Evolutionary conservation across 805 yeast genomes (phyloP), one percentile per base, ranked within the genome.

Genomic region (Pichia nakasei): DNA sequence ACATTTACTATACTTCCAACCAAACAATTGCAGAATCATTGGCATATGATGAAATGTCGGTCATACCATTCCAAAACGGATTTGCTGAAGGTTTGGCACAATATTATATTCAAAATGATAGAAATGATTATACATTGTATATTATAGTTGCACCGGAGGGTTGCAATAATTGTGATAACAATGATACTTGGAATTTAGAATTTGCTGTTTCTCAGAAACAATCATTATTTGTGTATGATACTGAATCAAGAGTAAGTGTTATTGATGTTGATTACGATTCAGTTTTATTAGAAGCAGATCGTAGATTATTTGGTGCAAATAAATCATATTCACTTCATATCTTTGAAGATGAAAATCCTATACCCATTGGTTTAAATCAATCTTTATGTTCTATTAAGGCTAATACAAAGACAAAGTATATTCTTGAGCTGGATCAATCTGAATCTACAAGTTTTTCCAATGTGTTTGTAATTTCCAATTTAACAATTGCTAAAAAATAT

Each of bases 371-470:
- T 2, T 55, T 82, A 40, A 68, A 71, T 39, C 64, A 65, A 48
- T 80, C 91, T 39, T 76, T 85, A 73, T 83, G 93, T 61, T 95
- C 95, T 0, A 64, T 85, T 8, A 61, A 70, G 39, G 69, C 69
- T 40, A 83, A 45, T 9, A 20, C 27, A 2, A 37, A 43, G 4
- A 47, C 37, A 26, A 37, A 44, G 3, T 20, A 22, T 13, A 22
- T 18, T 13, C 15, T 42, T 11, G 40, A 42, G 3, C 75, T 17
- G 66, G 42, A 44, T 12, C 44, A 48, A 29, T 38, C 35, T 12
- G 39, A 52, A 1, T 39, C 48, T 3, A 43, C 38, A 1, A 52
- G 51, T 24, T 9, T 26, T 2, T 38, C 40, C 44, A 60, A 82
- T 49, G 82, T 78, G 53, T 78, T 85, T 52, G 73, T 72, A 46